Percentiles rank a stretch among this genome's conserved stretches.
Conservation (phyloP, 2,329 filamentous ascomycete species). For the Claviceps pusilla region DNA sequence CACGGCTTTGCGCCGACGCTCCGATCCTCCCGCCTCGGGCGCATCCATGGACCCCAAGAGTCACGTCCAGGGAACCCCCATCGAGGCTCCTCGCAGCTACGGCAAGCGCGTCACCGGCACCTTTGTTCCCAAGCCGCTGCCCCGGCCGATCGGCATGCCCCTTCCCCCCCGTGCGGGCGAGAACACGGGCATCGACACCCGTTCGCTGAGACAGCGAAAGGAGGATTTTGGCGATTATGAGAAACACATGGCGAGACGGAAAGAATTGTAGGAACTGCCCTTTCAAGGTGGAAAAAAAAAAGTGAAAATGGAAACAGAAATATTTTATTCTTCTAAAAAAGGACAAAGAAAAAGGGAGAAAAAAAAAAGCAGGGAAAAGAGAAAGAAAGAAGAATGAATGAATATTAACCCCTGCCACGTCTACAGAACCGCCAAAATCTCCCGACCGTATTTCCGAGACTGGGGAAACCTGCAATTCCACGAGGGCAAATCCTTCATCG, state of each 20-base stretch:
- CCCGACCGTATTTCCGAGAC: constrained; percentile 89
- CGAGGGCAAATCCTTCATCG: constrained; percentile 82
- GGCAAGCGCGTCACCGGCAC: constrained; percentile 35
- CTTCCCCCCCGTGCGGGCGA: constrained; percentile 61
- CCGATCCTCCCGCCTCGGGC: constrained; percentile 21
- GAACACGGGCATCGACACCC: constrained; percentile 62
- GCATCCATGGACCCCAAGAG: constrained; percentile 23
- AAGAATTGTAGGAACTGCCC: constrained; percentile 48
- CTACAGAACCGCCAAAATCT: constrained; percentile 54
- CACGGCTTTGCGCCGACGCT: constrained; percentile 21
- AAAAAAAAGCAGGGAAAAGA: too few relatives aligned
- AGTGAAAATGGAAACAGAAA: too few relatives aligned
- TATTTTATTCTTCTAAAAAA: too few relatives aligned
- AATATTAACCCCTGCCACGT: too few relatives aligned
- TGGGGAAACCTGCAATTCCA: constrained; percentile 73
- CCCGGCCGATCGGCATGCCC: constrained; percentile 68
- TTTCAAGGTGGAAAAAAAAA: too few relatives aligned
- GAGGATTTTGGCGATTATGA: constrained; percentile 76
- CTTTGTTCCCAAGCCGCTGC: constrained; percentile 44
- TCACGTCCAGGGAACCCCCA: constrained; percentile 30
- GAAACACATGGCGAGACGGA: constrained; percentile 62
- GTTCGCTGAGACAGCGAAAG: constrained; percentile 51
- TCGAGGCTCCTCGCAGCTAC: constrained; percentile 44
- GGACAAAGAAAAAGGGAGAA: too few relatives aligned
- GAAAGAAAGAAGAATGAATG: too few relatives aligned